Evolutionary conservation across 2,329 filamentous ascomycete genomes (phyloP).

Genomic region (Aspergillus tubingensis): DNA sequence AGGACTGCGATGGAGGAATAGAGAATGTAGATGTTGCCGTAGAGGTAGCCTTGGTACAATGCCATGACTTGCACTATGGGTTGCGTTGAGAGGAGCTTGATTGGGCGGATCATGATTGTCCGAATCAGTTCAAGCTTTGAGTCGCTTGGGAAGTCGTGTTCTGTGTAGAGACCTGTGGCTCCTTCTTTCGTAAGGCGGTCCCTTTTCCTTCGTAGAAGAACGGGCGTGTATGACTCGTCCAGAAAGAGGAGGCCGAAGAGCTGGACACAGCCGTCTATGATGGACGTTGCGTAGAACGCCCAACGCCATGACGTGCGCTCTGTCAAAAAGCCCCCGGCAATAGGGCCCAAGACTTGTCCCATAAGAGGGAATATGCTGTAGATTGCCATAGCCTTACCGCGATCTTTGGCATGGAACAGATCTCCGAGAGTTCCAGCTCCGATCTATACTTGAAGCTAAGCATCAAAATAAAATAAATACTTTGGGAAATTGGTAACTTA

Average conservation of each 20-base stretch:
- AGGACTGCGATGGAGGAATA: conserved; percentile 62
- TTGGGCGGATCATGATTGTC: conserved; percentile 52
- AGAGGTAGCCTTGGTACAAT: conserved; percentile 57
- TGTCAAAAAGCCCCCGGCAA: conserved; percentile 63
- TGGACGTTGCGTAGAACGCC: conserved; percentile 57
- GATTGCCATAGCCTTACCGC: conserved; percentile 5
- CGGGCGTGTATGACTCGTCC: conserved; percentile 63
- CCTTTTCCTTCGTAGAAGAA: conserved; percentile 60
- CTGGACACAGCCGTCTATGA: conserved; percentile 61
- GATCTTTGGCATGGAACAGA: conserved; percentile 4
- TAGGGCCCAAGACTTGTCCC: conserved; percentile 52
- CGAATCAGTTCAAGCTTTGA: conserved; percentile 21
- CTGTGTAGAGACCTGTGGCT: conserved; percentile 29
- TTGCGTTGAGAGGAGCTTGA: conserved; percentile 57
- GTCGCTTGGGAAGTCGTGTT: conserved; percentile 17
- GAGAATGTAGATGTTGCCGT: conserved; percentile 62
- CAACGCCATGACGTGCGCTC: conserved; percentile 32
- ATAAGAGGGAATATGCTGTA: conserved; percentile 5
- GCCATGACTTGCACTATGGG: conserved; percentile 60
- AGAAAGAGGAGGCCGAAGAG: conserved; percentile 59
- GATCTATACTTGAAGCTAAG: background rate
- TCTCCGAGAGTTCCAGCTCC: conserved; percentile 7
- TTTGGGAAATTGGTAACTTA: too few relatives aligned
- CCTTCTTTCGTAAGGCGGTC: conserved; percentile 18
- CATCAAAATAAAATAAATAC: too few relatives aligned